These are phyloP conservation scores for Entonaema liquescens DNA, from an alignment of 495 filamentous ascomycete genomes.

Conservation along the genomic window DNA sequence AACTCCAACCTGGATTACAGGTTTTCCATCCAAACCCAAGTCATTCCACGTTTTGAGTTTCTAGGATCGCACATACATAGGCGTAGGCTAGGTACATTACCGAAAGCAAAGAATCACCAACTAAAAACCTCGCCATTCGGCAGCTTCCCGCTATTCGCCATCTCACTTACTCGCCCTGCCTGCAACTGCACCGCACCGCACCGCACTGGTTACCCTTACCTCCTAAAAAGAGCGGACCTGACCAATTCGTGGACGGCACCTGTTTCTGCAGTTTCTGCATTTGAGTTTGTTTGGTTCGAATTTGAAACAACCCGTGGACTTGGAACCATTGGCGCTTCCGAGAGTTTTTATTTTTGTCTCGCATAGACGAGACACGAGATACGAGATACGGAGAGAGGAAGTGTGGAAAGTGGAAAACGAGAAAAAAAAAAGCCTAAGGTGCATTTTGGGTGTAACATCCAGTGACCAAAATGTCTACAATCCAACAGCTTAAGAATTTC, in stretches of 20 bases:
- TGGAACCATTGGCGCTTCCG: constrained; percentile 22
- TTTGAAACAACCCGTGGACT: constrained; percentile 28
- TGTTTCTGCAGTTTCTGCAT: constrained; percentile 1
- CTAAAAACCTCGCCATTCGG: constrained; percentile 19
- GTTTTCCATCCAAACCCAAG: constrained; percentile 10
- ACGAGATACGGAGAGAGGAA: constrained; percentile 9
- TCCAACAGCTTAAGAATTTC: constrained; percentile 89
- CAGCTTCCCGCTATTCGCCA: constrained; percentile 21
- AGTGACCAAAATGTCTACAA: constrained; percentile 71
- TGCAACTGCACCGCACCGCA: no score
- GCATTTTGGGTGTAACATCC: constrained; percentile 28
- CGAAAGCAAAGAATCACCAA: constrained; percentile 25
- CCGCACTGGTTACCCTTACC: constrained; percentile 5
- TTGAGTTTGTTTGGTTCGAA: constrained; percentile 25
- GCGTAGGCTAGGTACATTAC: constrained; percentile 27
- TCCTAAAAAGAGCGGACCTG: background rate
- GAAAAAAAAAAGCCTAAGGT: constrained; percentile 11
- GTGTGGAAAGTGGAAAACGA: constrained; percentile 8
- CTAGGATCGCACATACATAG: constrained; percentile 18
- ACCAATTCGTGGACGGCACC: constrained; percentile 13
- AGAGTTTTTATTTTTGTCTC: constrained; percentile 31
- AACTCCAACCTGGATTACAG: background rate
- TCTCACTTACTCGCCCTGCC: background rate
- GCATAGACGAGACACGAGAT: constrained; percentile 22
- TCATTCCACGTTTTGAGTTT: constrained; percentile 5